Percentiles rank a stretch among this genome's conserved stretches.
phyloP scores from a whole-genome alignment of 2,329 filamentous ascomycete genomes.

The Colletotrichum eremochloae region DNA sequence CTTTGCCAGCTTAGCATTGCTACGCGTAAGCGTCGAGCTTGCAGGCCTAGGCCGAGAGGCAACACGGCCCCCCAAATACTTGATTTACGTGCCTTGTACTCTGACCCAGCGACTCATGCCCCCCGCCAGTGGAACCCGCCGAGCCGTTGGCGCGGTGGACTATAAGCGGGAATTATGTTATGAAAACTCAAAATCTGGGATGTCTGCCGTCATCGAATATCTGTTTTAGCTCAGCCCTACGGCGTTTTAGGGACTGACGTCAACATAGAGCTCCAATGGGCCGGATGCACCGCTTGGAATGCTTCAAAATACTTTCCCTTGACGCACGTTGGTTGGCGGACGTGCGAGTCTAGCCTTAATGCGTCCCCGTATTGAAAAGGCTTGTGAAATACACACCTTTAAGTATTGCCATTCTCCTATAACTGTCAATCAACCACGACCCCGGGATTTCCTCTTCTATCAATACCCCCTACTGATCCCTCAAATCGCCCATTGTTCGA shows the following conservation, averaged over 20 bases:
- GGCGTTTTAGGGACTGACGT: constrained; percentile 27
- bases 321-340: constrained; percentile 18
- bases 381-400: not conserved
- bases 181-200: constrained; percentile 34
- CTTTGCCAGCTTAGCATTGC: not conserved
- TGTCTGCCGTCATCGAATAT: constrained; percentile 30
- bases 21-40: constrained; percentile 2
- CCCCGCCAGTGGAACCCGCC: constrained; percentile 31
- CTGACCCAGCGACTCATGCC: not conserved
- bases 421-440: constrained; percentile 5
- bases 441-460: not conserved
- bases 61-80: not conserved
- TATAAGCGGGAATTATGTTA: constrained; percentile 39
- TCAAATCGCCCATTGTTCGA: not conserved
- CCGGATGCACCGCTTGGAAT: constrained; percentile 3
- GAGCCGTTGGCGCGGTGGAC: constrained; percentile 25
- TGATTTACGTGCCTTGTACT: not conserved
- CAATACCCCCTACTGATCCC: constrained; percentile 1
- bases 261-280: constrained; percentile 15
- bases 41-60: not conserved
- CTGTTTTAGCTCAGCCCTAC: constrained; percentile 29
- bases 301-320: not conserved
- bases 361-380: constrained; percentile 16
- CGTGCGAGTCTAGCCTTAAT: constrained; percentile 2
- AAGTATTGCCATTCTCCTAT: constrained; percentile 22